Evolutionary conservation across 805 yeast genomes (phyloP).

Genomic region (Myxozyma neotropica): DNA sequence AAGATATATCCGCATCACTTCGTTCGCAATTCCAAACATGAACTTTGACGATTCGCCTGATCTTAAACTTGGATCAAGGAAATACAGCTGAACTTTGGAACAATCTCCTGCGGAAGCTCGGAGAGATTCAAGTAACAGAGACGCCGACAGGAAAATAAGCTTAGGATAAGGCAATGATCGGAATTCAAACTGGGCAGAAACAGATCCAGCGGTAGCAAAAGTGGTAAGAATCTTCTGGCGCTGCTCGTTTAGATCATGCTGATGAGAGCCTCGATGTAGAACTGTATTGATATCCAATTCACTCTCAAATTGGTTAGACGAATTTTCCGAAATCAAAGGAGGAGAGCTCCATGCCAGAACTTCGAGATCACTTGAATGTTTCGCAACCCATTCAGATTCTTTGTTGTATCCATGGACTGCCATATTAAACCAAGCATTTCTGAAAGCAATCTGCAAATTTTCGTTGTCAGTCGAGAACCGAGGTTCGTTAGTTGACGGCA

Average conservation of each 20-base stretch:
- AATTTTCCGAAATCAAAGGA: constrained; percentile 77
- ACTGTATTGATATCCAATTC: constrained; percentile 91
- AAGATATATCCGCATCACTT: constrained; percentile 46
- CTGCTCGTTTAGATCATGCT: constrained; percentile 75
- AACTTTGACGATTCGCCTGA: constrained; percentile 68
- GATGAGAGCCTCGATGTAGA: constrained; percentile 84
- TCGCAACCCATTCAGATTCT: constrained; percentile 55
- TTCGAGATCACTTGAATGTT: constrained; percentile 54
- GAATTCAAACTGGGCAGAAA: constrained; percentile 53
- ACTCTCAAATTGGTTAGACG: constrained; percentile 84
- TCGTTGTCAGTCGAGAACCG: constrained; percentile 52
- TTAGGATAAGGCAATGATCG: constrained; percentile 68
- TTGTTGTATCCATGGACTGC: constrained; percentile 86
- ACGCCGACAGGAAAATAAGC: constrained; percentile 83
- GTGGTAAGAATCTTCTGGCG: constrained; percentile 55
- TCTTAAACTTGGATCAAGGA: constrained; percentile 81
- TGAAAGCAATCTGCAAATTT: constrained; percentile 60
- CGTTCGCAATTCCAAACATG: constrained; percentile 64
- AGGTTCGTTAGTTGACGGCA: constrained; percentile 55
- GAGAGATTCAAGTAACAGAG: constrained; percentile 74
- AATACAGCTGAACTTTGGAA: constrained; percentile 72
- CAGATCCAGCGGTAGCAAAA: constrained; percentile 49
- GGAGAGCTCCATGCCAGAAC: constrained; percentile 86
- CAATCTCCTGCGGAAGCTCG: constrained; percentile 82
- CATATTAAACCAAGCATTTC: constrained; percentile 93